A percentile compares a stretch with the other conserved stretches of the same genome.
Evolutionary conservation across 1,284 basidiomycete genomes (phyloP).

Genomic region (Ceratobasidium sp.): DNA sequence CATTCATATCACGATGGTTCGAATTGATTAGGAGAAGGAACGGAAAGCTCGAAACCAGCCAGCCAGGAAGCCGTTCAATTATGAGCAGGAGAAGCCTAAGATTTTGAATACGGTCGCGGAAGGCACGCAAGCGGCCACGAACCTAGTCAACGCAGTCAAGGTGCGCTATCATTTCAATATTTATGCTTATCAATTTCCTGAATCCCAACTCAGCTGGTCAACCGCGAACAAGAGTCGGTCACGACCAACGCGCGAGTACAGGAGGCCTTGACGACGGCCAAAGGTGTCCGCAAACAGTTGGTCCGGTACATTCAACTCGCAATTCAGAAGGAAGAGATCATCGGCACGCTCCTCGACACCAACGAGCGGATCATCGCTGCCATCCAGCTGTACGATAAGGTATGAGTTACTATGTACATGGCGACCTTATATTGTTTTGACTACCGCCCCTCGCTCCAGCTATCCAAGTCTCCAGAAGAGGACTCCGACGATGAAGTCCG

Average conservation of each 20-base stretch:
- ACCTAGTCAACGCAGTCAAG: slow-evolving; percentile 90
- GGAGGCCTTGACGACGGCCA: slow-evolving; percentile 83
- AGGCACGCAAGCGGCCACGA: slow-evolving; percentile 87
- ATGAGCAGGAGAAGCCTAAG: slow-evolving; percentile 89
- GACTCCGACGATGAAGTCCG: slow-evolving; percentile 59
- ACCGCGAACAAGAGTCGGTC: slow-evolving; percentile 84
- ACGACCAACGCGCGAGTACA: slow-evolving; percentile 83
- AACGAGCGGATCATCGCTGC: slow-evolving; percentile 92
- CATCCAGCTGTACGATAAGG: slow-evolving; percentile 86
- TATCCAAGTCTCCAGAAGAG: slow-evolving; percentile 61
- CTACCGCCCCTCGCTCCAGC: slow-evolving; percentile 47
- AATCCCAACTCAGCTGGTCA: slow-evolving; percentile 76
- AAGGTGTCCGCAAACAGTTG: slow-evolving; percentile 79
- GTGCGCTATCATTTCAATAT: slow-evolving; percentile 58
- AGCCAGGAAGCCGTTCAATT: slow-evolving; percentile 76
- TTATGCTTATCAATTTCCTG: slow-evolving; percentile 43
- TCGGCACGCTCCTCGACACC: slow-evolving; percentile 91
- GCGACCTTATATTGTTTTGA: slow-evolving; percentile 88
- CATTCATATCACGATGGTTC: slow-evolving; percentile 20
- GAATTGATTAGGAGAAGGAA: slow-evolving; percentile 54
- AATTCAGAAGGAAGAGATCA: slow-evolving; percentile 89
- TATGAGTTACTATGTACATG: slow-evolving; percentile 56
- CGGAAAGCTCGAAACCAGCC: slow-evolving; percentile 46
- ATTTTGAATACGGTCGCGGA: slow-evolving; percentile 86
- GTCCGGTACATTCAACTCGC: slow-evolving; percentile 93